A percentile compares a stretch with the other conserved stretches of the same genome.
phyloP scores from a whole-genome alignment of 495 filamentous ascomycete genomes.

The Talaromyces stipitatus region DNA sequence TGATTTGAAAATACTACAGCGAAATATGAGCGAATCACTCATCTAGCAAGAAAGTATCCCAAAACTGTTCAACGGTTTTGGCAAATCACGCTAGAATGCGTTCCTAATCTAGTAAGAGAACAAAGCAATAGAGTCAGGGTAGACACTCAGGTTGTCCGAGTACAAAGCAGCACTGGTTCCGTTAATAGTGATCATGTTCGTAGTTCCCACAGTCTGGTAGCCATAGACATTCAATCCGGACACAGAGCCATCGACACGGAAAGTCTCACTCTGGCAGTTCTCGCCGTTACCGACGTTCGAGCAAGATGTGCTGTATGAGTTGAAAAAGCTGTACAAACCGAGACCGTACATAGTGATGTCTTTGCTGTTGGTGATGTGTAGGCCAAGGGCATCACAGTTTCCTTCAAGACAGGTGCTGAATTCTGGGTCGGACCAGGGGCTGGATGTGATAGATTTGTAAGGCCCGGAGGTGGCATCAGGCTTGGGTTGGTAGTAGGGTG shows the following conservation, averaged over 20 bases:
- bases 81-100: not conserved
- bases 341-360: slow-evolving; percentile 69
- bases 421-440: slow-evolving; percentile 60
- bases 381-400: slow-evolving; percentile 74
- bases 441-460: slow-evolving; percentile 49
- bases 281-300: slow-evolving; percentile 26
- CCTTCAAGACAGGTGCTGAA: slow-evolving; percentile 55
- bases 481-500: slow-evolving; percentile 86
- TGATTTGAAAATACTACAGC: no score
- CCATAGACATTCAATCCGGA: slow-evolving; percentile 23
- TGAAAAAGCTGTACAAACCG: slow-evolving; percentile 81
- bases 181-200: slow-evolving; percentile 27
- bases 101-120: slow-evolving; percentile 16
- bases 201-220: slow-evolving; percentile 30
- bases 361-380: slow-evolving; percentile 63
- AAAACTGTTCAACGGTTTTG: not conserved
- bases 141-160: slow-evolving; percentile 42
- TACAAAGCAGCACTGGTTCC: slow-evolving; percentile 33
- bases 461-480: slow-evolving; percentile 61
- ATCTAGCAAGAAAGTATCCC: not conserved
- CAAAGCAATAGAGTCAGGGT: slow-evolving; percentile 37
- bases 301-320: slow-evolving; percentile 74
- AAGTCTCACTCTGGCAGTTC: slow-evolving; percentile 47
- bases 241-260: slow-evolving; percentile 31
- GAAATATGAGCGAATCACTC: not conserved